Base-by-base conservation (phyloP, 192 early-diverging fungal species). In the Entrophospora sp. region DNA sequence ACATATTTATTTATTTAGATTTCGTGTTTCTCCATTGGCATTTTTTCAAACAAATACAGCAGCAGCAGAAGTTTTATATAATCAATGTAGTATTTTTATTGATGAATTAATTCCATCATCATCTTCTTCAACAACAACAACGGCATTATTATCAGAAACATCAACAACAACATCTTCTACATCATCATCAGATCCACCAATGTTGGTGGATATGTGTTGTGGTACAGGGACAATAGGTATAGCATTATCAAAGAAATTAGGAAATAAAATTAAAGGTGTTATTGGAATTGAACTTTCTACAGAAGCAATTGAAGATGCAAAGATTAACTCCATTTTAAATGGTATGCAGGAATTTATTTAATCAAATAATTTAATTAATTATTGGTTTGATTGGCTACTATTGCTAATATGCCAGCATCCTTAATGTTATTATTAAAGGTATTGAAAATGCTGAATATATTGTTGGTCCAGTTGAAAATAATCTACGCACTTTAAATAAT, bases 221-320 rank as follows among this genome's bases (percentile, higher is more conserved):
- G 90, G 90, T 12, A 92, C 89, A 16, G 90, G 90, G 27, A 92
- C 90, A 12, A 92, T 92, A 62, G 90, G 90, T 24, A 78, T 92
- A 42, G 81, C 81, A 9, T 81, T 92, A 83, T 84, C 89, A 4
- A 69, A 74, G 44, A 68, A 70, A 2, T n/a, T 55, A 6, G 52
- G 52, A 20, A 64, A 52, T 20, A 35, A 40, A 32, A 80, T 88
- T n/a, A 81, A 88, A 34, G 70, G 73, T 32, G 87, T 92, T 13
- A 71, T 91, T 73, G 90, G 89, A 16, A 76, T 91, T 31, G 90
- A 92, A 42, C 81, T 90, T 45, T 77, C 82, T 14, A 66, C 68
- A 27, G 70, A 79, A 30, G 89, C 90, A n/a, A 75, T 92, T 42
- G 75, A 77, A 13, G 90, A 92, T 67, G 90, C 90, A n/a, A 73